Conservation (phyloP, 192 early-diverging fungal species). For the Umbelopsis ramanniana region DNA sequence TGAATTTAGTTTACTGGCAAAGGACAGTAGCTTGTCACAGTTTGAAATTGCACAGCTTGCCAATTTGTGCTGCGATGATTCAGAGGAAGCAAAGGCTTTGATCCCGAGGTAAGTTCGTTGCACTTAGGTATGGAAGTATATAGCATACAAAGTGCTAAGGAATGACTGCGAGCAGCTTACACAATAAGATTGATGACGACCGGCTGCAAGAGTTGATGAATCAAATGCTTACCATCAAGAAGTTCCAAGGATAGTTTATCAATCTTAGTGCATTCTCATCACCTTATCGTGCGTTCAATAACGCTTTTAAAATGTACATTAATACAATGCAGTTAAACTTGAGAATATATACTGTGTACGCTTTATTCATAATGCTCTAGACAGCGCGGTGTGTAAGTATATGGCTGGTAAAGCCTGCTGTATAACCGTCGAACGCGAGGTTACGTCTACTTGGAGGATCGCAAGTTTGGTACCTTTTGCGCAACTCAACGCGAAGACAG, state of each 20-base stretch:
- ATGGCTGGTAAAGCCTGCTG: too few species aligned
- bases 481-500: too few species aligned
- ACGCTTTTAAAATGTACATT: constrained; percentile 19
- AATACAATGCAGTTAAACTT: constrained; percentile 3
- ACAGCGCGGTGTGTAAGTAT: too few species aligned
- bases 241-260: constrained; percentile 65
- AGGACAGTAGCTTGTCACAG: constrained; percentile 51
- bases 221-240: constrained; percentile 82
- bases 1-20: constrained; percentile 21
- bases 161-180: constrained; percentile 54
- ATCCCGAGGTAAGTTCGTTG: constrained; percentile 76
- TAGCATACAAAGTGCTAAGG: background rate
- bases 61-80: constrained; percentile 89
- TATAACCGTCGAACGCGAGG: too few species aligned
- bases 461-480: too few species aligned
- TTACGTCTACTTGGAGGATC: too few species aligned
- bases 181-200: constrained; percentile 74
- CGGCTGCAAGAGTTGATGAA: constrained; percentile 77
- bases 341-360: too few species aligned
- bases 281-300: background rate
- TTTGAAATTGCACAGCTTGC: constrained; percentile 92
- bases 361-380: too few species aligned
- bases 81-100: constrained; percentile 89
- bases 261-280: background rate
- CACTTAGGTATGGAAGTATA: too few species aligned